Evolutionary conservation across 139 green algal species (phyloP).

Genomic region (Picochlorum sp.): DNA sequence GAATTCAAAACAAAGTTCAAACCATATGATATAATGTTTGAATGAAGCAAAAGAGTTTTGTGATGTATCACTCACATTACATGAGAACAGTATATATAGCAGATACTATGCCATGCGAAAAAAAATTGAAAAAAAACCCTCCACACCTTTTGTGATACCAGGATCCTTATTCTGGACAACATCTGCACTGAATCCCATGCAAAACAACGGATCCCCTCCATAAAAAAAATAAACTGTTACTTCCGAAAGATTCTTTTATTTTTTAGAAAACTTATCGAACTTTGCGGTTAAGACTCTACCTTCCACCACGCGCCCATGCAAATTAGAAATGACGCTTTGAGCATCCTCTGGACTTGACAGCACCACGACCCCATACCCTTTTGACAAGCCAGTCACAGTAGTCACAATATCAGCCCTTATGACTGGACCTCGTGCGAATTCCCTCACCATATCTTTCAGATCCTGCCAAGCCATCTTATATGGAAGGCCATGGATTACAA

Average conservation of each 20-base stretch:
- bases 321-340: neutral
- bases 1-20: constrained; percentile 73
- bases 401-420: constrained; percentile 37
- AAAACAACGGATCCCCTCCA: too few species aligned
- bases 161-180: too few species aligned
- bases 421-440: constrained; percentile 26
- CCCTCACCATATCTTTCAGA: constrained; percentile 48
- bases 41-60: neutral
- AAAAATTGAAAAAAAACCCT: too few species aligned
- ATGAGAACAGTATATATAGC: too few species aligned
- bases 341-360: constrained; percentile 4
- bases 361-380: constrained; percentile 9
- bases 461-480: constrained; percentile 45
- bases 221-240: too few species aligned
- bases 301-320: constrained; percentile 28
- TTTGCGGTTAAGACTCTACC: constrained; percentile 27
- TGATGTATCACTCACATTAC: too few species aligned
- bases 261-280: constrained; percentile 25
- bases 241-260: neutral
- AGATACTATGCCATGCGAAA: too few species aligned
- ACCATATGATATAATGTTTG: constrained; percentile 56
- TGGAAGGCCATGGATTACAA: constrained; percentile 62
- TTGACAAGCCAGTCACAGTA: constrained; percentile 17
- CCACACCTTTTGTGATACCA: too few species aligned
- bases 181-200: too few species aligned